Percentiles rank a stretch among this genome's conserved stretches.
These are phyloP conservation scores for Arthrobotrys sinensis DNA, from an alignment of 2,329 filamentous ascomycete species.

Conservation along the genomic window DNA sequence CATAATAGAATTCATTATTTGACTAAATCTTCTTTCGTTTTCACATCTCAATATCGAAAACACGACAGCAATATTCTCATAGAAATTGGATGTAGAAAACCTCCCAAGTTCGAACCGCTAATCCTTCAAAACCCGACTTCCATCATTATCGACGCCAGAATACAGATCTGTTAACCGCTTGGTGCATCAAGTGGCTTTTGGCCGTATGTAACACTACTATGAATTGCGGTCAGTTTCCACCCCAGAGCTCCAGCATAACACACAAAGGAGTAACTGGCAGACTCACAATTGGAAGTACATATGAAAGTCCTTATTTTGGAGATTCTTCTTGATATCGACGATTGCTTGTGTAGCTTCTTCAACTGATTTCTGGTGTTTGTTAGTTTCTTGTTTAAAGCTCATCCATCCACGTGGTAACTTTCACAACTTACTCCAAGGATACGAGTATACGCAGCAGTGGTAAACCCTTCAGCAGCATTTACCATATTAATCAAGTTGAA, in stretches of 20 bases:
- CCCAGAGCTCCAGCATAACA: too few relatives aligned
- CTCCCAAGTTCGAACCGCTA: too few relatives aligned
- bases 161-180: neutral
- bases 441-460: constrained; percentile 27
- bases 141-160: too few relatives aligned
- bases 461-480: constrained; percentile 53
- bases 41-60: too few relatives aligned
- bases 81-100: too few relatives aligned
- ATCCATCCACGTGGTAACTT: neutral
- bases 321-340: constrained; percentile 47
- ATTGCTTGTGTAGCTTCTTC: constrained; percentile 16
- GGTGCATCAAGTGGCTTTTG: constrained; percentile 38
- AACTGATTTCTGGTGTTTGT: constrained; percentile 6
- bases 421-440: constrained; percentile 35
- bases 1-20: too few relatives aligned
- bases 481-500: constrained; percentile 64
- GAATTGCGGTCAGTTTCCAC: neutral
- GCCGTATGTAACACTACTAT: constrained; percentile 47
- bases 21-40: too few relatives aligned
- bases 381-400: neutral
- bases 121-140: too few relatives aligned
- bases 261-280: too few relatives aligned
- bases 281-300: constrained; percentile 60
- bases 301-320: constrained; percentile 48
- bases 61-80: too few relatives aligned